Base-by-base conservation (phyloP, 257 asterid species). In the Ilex aquifolium region DNA sequence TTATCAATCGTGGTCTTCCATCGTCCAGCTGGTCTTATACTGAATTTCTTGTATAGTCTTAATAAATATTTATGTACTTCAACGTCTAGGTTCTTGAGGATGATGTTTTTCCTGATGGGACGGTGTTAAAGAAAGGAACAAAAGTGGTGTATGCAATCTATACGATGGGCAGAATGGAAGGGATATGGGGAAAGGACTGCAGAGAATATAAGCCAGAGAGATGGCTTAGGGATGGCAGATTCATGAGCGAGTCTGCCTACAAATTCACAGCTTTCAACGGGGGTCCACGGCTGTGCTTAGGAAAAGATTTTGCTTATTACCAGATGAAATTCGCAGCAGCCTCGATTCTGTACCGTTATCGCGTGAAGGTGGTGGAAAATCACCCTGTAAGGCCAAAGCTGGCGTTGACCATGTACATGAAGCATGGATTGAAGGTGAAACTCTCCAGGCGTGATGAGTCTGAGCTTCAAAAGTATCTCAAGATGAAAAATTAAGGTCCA, bases 261-360 rank as follows among this genome's bases (percentile, higher is more conserved):
- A 90, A 88, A 75, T 92, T 92, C 78, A 76, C 97, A 0, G 99
- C 99, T 1, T 92, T 92, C 73, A 92, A 92, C 40, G 99, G 95
- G 31, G 99, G 99, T 2, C 99, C 99, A 2, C 75, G 99, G 15
- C 93, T 92, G 7, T 92, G 99, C 67, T 73, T 92, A 55, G 99
- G 99, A 59, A 89, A 87, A 65, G 99, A 92, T 55, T 92, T 92
- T 27, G 99, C 99, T 6, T 92, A 89, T 58, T 89, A 92, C 54
- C 97, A 92, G 32, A 92, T 92, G 99, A 92, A 87, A 70, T 89
- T 92, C 54, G 93, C 61, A 0, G 99, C 97, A 1, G 93, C 99
- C 29, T 85, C 99, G 31, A 82, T 92, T 16, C 62, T 92, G 57
- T 76, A 63, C 71, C 80, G 93, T 8, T 87, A 83, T 65, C 75